Percentiles rank a stretch among this genome's conserved stretches.
These are phyloP conservation scores for Meredithiella fracta DNA, from an alignment of 2,329 filamentous ascomycete species.

Conservation along the genomic window DNA sequence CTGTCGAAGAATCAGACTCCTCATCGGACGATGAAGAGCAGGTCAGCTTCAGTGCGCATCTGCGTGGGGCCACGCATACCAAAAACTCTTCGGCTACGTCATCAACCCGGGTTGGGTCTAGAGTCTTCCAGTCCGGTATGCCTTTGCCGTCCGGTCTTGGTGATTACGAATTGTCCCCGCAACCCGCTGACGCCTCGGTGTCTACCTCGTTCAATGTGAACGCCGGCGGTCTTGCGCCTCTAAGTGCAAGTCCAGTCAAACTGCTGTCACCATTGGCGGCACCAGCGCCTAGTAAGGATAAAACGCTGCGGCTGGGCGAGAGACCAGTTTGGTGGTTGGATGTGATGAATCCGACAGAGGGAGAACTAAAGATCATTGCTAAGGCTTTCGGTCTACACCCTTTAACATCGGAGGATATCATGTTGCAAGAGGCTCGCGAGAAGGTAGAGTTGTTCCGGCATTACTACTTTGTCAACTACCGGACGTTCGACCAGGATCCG, in stretches of 20 bases:
- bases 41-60: constrained; percentile 14
- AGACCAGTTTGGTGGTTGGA: constrained; percentile 96
- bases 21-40: constrained; percentile 10
- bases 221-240: background rate
- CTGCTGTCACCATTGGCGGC: background rate
- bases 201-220: background rate
- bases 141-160: background rate
- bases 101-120: background rate
- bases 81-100: constrained; percentile 7
- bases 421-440: constrained; percentile 92
- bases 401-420: constrained; percentile 86
- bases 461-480: constrained; percentile 98
- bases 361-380: constrained; percentile 85
- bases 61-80: constrained; percentile 8
- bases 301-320: constrained; percentile 50
- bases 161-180: constrained; percentile 1
- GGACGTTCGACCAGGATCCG: constrained; percentile 89
- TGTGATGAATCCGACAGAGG: constrained; percentile 74
- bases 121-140: constrained; percentile 1
- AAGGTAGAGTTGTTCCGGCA: constrained; percentile 95
- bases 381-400: constrained; percentile 94
- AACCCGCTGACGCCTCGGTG: background rate
- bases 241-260: constrained; percentile 2
- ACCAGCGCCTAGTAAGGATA: constrained; percentile 20
- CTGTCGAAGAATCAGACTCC: constrained; percentile 51